These are phyloP conservation scores for Chamaecyparis obtusa DNA, from an alignment of 75 land plant genomes.

Conservation along the genomic window DNA sequence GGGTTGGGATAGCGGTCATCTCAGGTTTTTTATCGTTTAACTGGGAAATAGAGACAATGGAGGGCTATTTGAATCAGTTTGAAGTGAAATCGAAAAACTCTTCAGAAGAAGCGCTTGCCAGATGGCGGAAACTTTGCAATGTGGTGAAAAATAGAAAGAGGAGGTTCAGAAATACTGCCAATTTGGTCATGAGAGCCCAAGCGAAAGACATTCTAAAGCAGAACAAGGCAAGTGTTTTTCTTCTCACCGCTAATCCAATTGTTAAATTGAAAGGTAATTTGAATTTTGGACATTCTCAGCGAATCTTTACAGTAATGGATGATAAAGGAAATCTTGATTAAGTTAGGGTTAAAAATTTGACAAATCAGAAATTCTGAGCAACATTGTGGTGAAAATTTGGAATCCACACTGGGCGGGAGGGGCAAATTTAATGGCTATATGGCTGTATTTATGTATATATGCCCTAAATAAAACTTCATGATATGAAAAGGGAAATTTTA, in stretches of 20 bases:
- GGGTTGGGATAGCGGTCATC: no score
- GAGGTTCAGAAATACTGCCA: slow-evolving; percentile 39
- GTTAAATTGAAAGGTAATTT: neutral
- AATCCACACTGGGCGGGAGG: neutral
- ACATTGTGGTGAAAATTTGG: neutral
- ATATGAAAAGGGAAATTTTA: no score
- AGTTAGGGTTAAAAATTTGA: neutral
- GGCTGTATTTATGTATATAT: no score
- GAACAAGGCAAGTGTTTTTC: slow-evolving; percentile 23
- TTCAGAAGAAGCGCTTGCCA: slow-evolving; percentile 31
- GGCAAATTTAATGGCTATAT: no score
- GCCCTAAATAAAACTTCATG: no score
- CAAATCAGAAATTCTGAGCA: neutral
- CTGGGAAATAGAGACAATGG: slow-evolving; percentile 22
- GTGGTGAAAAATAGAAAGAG: slow-evolving; percentile 45
- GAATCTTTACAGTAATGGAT: neutral
- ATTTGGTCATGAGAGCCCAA: slow-evolving; percentile 33
- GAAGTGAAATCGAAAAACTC: slow-evolving; percentile 34
- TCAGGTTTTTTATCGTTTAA: no score
- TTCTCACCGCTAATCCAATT: neutral
- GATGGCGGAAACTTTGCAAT: slow-evolving; percentile 34
- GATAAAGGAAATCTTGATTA: neutral
- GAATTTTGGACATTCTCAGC: neutral
- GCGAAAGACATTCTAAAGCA: slow-evolving; percentile 22
- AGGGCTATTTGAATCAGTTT: slow-evolving; percentile 20